Percentiles rank a stretch among this genome's conserved stretches.
Conservation (phyloP, 202 grass and related monocot species). For the Elaeis oleifera region DNA sequence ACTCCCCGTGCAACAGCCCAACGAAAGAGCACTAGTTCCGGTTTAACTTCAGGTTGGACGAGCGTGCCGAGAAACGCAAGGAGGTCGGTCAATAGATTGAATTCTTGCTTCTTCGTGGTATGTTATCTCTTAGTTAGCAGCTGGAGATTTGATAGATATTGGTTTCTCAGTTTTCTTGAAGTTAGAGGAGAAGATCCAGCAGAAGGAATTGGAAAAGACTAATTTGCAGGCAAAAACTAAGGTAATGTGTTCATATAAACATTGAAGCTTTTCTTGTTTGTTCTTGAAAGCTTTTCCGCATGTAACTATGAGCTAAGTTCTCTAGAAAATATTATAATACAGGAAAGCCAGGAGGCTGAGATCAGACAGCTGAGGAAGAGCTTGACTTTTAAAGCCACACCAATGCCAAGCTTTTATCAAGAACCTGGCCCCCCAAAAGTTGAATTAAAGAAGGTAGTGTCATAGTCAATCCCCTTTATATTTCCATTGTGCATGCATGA, state of each 20-base stretch:
- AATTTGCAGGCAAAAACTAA: constrained; percentile 90
- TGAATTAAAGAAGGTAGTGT: constrained; percentile 83
- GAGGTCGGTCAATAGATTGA: constrained; percentile 47
- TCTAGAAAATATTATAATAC: constrained; percentile 28
- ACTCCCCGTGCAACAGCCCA: constrained; percentile 32
- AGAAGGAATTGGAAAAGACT: constrained; percentile 77
- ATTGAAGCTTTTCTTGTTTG: background rate
- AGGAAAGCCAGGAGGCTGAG: constrained; percentile 96
- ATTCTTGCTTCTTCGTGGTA: background rate
- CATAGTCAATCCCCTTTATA: constrained; percentile 3
- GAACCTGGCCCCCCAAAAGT: constrained; percentile 75
- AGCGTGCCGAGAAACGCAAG: constrained; percentile 93
- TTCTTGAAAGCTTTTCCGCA: background rate
- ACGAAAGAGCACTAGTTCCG: constrained; percentile 36
- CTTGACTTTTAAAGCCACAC: constrained; percentile 82
- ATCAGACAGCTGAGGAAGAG: constrained; percentile 92
- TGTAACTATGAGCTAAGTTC: constrained; percentile 2
- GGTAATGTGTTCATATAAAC: constrained; percentile 18
- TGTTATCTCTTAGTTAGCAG: background rate
- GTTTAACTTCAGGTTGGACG: constrained; percentile 71
- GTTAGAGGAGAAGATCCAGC: constrained; percentile 86
- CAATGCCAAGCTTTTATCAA: constrained; percentile 97
- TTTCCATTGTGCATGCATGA: background rate
- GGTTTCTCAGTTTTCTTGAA: constrained; percentile 80
- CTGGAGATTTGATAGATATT: background rate